Evolutionary conservation across 192 early-diverging fungal species (phyloP).

Genomic region (Entophlyctis luteolus): DNA sequence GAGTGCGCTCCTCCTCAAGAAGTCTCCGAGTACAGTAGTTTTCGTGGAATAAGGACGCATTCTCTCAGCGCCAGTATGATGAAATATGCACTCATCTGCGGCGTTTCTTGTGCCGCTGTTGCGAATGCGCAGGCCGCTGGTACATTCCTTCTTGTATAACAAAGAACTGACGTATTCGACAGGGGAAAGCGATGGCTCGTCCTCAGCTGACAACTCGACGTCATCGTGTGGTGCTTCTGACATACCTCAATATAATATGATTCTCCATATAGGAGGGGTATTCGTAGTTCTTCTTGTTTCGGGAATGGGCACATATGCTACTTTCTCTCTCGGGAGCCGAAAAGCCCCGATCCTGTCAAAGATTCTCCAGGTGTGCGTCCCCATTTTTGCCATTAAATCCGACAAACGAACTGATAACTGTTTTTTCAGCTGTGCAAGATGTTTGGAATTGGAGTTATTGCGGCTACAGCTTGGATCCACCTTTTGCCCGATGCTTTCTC

Average conservation of each 20-base stretch:
- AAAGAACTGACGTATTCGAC: too few relatives aligned
- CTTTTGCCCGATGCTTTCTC: slow-evolving; percentile 30
- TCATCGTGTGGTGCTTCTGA: not conserved
- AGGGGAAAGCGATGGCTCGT: too few relatives aligned
- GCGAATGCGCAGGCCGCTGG: too few relatives aligned
- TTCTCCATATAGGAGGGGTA: slow-evolving; percentile 22
- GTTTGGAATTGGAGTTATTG: slow-evolving; percentile 48
- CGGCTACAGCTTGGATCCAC: slow-evolving; percentile 43
- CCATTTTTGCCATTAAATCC: not conserved
- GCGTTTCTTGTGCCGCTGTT: too few relatives aligned
- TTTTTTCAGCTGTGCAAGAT: slow-evolving; percentile 35
- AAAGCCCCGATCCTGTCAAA: not conserved
- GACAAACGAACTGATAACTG: not conserved
- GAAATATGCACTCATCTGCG: too few relatives aligned
- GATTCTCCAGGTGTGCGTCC: not conserved
- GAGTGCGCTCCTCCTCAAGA: too few relatives aligned
- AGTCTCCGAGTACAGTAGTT: too few relatives aligned
- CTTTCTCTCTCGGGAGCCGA: not conserved
- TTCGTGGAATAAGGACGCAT: too few relatives aligned
- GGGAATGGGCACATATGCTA: slow-evolving; percentile 11
- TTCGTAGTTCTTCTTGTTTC: slow-evolving; percentile 15
- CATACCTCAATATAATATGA: not conserved
- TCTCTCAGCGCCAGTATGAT: too few relatives aligned
- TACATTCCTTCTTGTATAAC: too few relatives aligned
- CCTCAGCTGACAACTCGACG: not conserved